Base-by-base conservation (phyloP, 805 yeast species). In the Candida golubevii region DNA sequence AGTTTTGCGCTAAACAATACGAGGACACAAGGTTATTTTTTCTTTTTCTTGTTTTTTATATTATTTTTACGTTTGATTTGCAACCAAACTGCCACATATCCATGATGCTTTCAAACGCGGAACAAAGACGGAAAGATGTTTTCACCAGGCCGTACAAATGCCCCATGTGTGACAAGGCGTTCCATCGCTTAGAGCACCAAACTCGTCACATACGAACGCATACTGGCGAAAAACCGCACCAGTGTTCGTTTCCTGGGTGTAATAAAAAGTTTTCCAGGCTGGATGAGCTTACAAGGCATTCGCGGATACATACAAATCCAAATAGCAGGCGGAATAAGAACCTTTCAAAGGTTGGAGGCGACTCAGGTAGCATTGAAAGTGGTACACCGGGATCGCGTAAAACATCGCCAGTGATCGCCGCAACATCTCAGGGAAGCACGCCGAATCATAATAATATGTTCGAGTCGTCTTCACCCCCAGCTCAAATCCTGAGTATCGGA, bases 191-290 rank as follows among this genome's bases (percentile, higher is more conserved):
- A 35, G 91, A 84, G 56, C 91, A 84, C 62, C 88, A 83, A 58
- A 83, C 89, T 8, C 73, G 91, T 56, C 91, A 84, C 56, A 82
- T 84, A 46, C 69, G 90, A 56, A 84, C 89, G 10, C 91, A 84
- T 57, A 84, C 91, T 0, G 91, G 91, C 26, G 90, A 85, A 57
- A 83, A 82, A 59, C 91, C 91, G 3, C 89, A 84, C 61, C 76
- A 75, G n/a, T 84, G 90, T 63, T 75, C 80, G 26, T 84, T 74
- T 52, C 84, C 85, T 0, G 85, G 85, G 0, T 84, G 91, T 60
- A 67, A 72, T 45, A 84, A 84, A 64, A 71, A 75, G 47, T 84
- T 84, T 56, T 76, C 84, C 38, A 67, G 91, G 45, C 78, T 83
- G 28, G 91, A 84, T 61, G 91, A 84, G 58, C 66, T 84, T 41